Conservation (phyloP, 352 stramenopile genomes). For the Phytophthora uliginosa region DNA sequence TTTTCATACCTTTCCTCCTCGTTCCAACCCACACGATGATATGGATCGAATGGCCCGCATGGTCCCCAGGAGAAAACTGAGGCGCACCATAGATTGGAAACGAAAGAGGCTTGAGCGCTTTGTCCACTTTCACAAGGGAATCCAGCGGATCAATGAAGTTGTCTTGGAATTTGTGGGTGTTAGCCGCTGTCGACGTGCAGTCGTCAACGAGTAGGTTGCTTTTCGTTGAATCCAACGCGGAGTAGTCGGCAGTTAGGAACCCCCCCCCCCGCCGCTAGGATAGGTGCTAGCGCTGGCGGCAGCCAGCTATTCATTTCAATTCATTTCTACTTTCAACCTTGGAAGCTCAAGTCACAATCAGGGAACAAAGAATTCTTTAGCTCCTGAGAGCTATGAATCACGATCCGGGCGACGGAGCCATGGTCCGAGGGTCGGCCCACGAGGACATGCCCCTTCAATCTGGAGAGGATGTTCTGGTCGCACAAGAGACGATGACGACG, state of each 20-base stretch:
- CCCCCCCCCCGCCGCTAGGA: too few species aligned
- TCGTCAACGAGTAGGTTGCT: too few species aligned
- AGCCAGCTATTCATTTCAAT: neutral
- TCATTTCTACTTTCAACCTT: too few species aligned
- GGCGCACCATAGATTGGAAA: neutral
- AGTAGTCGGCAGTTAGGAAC: too few species aligned
- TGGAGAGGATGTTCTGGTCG: neutral
- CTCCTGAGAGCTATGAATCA: slow-evolving; percentile 3
- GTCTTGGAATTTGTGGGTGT: neutral
- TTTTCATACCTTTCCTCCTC: neutral
- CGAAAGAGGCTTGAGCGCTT: neutral
- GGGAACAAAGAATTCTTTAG: slow-evolving; percentile 2
- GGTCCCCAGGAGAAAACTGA: neutral
- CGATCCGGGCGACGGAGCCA: neutral
- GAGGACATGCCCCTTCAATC: neutral
- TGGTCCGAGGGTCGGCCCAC: neutral
- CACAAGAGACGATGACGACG: slow-evolving; percentile 1
- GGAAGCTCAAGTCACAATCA: neutral
- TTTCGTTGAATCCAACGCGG: too few species aligned
- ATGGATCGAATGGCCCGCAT: neutral
- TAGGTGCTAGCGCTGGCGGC: too few species aligned
- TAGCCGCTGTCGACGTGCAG: too few species aligned
- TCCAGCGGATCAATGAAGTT: neutral
- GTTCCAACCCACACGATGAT: neutral
- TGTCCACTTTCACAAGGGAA: neutral